phyloP scores from a whole-genome alignment of 257 asterid genomes.

The Thymus mandschuricus region DNA sequence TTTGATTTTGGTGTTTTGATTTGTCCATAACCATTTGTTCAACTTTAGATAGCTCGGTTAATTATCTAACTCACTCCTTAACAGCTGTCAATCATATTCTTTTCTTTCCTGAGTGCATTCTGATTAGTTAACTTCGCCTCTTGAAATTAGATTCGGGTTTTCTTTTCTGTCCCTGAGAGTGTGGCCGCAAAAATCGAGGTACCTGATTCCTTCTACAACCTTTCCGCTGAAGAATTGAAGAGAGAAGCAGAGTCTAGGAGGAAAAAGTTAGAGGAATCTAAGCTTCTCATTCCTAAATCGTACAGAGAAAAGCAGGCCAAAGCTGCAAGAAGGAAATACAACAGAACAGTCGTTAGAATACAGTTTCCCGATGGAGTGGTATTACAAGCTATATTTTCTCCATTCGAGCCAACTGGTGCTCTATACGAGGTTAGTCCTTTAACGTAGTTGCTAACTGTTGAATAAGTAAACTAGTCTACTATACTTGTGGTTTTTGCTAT shows the following conservation, averaged over 20 bases:
- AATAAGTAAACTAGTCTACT: background rate
- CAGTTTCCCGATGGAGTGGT: conserved; percentile 96
- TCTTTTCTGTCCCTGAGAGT: conserved; percentile 87
- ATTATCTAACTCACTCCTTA: background rate
- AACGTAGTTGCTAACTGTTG: background rate
- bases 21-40: background rate
- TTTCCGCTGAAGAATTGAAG: conserved; percentile 70
- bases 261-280: conserved; percentile 81
- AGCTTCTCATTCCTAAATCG: conserved; percentile 90
- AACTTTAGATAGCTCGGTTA: too few relatives aligned
- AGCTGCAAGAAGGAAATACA: conserved; percentile 71
- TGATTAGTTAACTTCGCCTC: conserved; percentile 12
- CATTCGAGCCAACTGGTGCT: conserved; percentile 69
- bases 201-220: conserved; percentile 83
- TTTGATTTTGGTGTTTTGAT: background rate
- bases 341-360: conserved; percentile 67
- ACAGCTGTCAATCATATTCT: background rate
- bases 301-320: conserved; percentile 86
- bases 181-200: conserved; percentile 82
- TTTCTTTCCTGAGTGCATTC: conserved; percentile 1
- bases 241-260: conserved; percentile 78
- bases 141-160: conserved; percentile 64
- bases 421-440: conserved; percentile 76
- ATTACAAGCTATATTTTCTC: conserved; percentile 85
- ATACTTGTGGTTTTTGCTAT: background rate